Conservation (phyloP, 768 basidiomycete species). For the Xanthoconium stramineum region DNA sequence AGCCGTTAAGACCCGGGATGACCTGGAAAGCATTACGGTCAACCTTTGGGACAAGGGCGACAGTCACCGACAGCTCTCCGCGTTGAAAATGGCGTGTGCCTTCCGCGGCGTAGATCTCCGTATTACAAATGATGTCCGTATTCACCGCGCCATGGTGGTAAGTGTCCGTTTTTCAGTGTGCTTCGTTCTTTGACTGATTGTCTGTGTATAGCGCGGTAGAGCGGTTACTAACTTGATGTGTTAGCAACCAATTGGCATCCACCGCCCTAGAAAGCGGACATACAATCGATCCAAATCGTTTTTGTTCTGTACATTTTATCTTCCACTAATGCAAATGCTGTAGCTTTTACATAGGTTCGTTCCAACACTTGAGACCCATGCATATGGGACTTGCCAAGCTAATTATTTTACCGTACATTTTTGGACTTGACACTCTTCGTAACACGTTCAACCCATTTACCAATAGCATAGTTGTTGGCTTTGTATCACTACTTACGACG, state of each 20-base stretch:
- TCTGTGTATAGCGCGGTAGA: conserved; percentile 21
- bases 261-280: background rate
- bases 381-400: background rate
- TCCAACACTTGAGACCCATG: background rate
- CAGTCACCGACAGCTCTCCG: conserved; percentile 46
- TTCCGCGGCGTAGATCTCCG: conserved; percentile 54
- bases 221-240: conserved; percentile 9
- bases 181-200: conserved; percentile 12
- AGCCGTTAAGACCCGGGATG: conserved; percentile 43
- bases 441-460: background rate
- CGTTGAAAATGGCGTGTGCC: conserved; percentile 63
- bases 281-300: background rate
- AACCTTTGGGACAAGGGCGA: conserved; percentile 53
- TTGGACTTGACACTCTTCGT: background rate
- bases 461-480: background rate
- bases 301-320: conserved; percentile 3
- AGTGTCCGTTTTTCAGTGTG: conserved; percentile 25
- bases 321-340: conserved; percentile 9
- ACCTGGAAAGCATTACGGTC: conserved; percentile 49
- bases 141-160: conserved; percentile 52
- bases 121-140: conserved; percentile 47
- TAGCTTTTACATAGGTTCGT: conserved; percentile 16
- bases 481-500: conserved; percentile 12
- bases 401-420: conserved; percentile 2
- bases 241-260: conserved; percentile 13